phyloP scores from a whole-genome alignment of 1,284 basidiomycete genomes.

The Mycena sp. region DNA sequence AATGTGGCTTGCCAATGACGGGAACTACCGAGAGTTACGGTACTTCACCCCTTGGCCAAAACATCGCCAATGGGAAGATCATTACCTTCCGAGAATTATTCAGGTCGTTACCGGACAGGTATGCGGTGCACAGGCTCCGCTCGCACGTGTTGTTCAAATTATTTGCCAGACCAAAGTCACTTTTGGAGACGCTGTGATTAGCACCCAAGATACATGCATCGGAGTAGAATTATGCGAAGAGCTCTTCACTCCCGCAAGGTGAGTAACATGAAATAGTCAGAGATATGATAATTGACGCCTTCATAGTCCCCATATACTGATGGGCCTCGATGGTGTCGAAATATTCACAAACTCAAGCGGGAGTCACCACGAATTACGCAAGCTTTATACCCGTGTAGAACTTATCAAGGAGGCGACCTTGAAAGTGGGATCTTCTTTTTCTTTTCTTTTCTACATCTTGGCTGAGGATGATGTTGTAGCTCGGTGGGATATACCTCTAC shows the following conservation, averaged over 20 bases:
- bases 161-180: constrained; percentile 79
- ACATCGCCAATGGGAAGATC: constrained; percentile 87
- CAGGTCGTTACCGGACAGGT: constrained; percentile 91
- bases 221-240: constrained; percentile 98
- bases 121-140: constrained; percentile 20
- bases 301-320: constrained; percentile 90
- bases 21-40: constrained; percentile 96
- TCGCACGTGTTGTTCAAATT: neutral
- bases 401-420: constrained; percentile 97
- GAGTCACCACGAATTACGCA: constrained; percentile 97
- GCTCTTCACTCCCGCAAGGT: constrained; percentile 96
- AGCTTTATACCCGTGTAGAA: constrained; percentile 91
- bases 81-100: constrained; percentile 90
- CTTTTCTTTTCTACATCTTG: constrained; percentile 8
- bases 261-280: constrained; percentile 15
- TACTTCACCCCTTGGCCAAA: constrained; percentile 98
- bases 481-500: constrained; percentile 97
- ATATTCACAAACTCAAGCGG: constrained; percentile 99
- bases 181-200: constrained; percentile 95
- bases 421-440: constrained; percentile 64
- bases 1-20: constrained; percentile 99
- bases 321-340: constrained; percentile 98
- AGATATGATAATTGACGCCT: constrained; percentile 1
- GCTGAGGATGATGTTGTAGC: constrained; percentile 54
- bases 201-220: constrained; percentile 94